Conservation (phyloP, 1,139 yeast genomes). For the Pichia sp. region DNA sequence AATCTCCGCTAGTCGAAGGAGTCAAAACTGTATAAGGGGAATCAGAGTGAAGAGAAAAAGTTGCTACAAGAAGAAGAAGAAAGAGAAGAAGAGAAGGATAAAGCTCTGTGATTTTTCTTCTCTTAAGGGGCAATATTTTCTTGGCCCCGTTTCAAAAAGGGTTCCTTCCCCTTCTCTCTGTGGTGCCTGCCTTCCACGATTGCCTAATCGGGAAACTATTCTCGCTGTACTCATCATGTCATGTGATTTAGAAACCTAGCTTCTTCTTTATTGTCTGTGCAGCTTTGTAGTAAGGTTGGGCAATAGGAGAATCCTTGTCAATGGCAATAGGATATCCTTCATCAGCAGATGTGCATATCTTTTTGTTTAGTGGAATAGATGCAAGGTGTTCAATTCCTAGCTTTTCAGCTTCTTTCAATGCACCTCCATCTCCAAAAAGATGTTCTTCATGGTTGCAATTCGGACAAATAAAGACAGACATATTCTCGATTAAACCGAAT, state of each 20-base stretch:
- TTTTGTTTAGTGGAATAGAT: conserved; percentile 61
- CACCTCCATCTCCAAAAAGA: conserved; percentile 71
- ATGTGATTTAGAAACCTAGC: conserved; percentile 12
- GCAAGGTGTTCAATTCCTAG: conserved; percentile 54
- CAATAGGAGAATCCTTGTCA: conserved; percentile 37
- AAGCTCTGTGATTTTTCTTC: not conserved
- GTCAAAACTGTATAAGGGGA: not conserved
- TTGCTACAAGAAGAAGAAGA: not conserved
- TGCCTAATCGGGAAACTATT: not conserved
- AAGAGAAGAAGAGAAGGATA: not conserved
- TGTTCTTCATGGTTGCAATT: conserved; percentile 71
- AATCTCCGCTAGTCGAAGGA: not conserved
- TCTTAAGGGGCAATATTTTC: not conserved
- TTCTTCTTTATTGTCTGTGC: conserved; percentile 37
- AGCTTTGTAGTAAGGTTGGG: conserved; percentile 43
- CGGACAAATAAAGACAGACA: conserved; percentile 77
- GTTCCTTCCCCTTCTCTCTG: not conserved
- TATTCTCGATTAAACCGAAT: conserved; percentile 75
- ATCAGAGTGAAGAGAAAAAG: not conserved
- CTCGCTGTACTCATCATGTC: not conserved
- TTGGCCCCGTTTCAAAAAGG: not conserved
- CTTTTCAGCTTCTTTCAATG: conserved; percentile 51
- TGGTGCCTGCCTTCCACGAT: not conserved
- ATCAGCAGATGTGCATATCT: conserved; percentile 62
- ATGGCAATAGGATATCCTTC: conserved; percentile 62